A percentile compares a stretch with the other conserved stretches of the same genome.
phyloP scores from a whole-genome alignment of 192 early-diverging fungal species.

The Coemansia furcata region DNA sequence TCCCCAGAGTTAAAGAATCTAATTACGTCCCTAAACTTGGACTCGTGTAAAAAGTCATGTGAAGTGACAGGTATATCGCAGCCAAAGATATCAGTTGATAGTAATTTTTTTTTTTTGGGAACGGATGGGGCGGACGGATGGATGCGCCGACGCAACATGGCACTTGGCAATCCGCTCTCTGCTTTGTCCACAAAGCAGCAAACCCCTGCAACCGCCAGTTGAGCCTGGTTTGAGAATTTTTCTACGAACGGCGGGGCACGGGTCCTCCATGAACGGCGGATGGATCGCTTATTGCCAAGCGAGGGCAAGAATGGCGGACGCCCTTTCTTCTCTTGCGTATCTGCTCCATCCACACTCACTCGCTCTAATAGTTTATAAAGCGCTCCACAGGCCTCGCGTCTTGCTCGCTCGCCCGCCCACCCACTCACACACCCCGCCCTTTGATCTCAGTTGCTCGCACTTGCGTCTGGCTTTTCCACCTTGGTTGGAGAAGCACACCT shows the following conservation, averaged over 20 bases:
- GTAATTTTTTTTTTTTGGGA: background rate
- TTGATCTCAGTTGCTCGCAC: background rate
- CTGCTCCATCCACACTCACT: background rate
- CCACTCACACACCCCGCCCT: background rate
- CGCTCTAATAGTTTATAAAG: background rate
- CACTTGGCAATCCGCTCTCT: background rate
- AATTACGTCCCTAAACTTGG: background rate
- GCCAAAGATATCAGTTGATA: background rate
- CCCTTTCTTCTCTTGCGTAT: background rate
- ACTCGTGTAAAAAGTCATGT: background rate
- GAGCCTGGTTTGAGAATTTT: background rate
- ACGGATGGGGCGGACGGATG: background rate
- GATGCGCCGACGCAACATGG: background rate
- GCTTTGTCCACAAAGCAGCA: background rate
- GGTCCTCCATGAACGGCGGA: background rate
- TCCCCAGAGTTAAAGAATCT: background rate
- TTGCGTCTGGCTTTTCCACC: background rate
- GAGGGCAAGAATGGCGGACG: background rate
- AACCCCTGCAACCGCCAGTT: background rate
- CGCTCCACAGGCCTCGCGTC: background rate
- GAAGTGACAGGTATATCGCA: background rate
- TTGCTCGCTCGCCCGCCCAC: background rate
- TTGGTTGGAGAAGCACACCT: background rate
- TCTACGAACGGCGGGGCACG: background rate
- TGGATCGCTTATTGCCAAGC: background rate